phyloP scores from a whole-genome alignment of 2,329 filamentous ascomycete genomes.

The Epichloe gansuensis region DNA sequence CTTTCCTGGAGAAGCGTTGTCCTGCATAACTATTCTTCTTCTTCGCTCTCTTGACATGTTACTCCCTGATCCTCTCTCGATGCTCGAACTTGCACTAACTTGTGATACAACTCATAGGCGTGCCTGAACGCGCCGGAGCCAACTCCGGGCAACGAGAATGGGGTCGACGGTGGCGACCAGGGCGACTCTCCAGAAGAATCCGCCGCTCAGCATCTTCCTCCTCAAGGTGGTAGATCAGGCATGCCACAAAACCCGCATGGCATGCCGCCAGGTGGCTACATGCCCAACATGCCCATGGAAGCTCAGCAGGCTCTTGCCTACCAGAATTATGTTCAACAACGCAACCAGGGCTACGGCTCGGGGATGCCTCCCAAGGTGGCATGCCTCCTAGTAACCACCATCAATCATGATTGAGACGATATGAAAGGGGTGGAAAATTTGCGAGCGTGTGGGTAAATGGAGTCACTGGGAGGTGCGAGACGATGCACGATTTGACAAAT shows the following conservation, averaged over 20 bases:
- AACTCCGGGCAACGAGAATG: slow-evolving; percentile 66
- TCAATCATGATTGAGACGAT: slow-evolving; percentile 45
- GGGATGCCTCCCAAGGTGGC: slow-evolving; percentile 66
- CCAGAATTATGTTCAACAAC: slow-evolving; percentile 71
- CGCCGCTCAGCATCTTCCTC: slow-evolving; percentile 60
- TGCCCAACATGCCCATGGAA: slow-evolving; percentile 54
- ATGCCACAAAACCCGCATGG: slow-evolving; percentile 49
- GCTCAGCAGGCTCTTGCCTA: slow-evolving; percentile 73
- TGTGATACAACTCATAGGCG: slow-evolving; percentile 44
- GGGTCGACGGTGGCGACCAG: slow-evolving; percentile 61
- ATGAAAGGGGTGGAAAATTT: not conserved
- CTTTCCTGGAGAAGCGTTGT: not conserved
- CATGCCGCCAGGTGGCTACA: slow-evolving; percentile 55
- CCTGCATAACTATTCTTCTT: not conserved
- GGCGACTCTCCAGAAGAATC: slow-evolving; percentile 91
- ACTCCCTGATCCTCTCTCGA: not conserved
- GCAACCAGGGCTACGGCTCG: slow-evolving; percentile 56
- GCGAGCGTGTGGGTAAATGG: not conserved
- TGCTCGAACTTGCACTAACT: not conserved
- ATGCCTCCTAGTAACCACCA: slow-evolving; percentile 77
- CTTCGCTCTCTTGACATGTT: too few species aligned
- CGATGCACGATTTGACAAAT: slow-evolving; percentile 3
- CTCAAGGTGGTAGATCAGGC: slow-evolving; percentile 44
- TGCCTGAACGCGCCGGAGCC: slow-evolving; percentile 95
- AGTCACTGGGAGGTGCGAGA: not conserved